Base-by-base conservation (phyloP, 2,329 filamentous ascomycete species). In the Hypoxylon sp. region DNA sequence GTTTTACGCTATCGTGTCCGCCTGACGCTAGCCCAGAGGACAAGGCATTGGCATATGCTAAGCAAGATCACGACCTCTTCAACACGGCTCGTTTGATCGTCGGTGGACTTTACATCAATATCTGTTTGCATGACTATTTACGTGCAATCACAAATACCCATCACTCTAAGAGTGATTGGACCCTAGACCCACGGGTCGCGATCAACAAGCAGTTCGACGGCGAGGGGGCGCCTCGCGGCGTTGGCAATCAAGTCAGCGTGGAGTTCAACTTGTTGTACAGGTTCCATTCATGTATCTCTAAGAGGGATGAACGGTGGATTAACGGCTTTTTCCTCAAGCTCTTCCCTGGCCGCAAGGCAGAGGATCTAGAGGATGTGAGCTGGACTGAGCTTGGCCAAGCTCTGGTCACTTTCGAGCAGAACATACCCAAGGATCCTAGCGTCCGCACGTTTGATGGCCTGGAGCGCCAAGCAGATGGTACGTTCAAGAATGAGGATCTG, bases 241-340 rank as follows among this genome's bases (percentile, higher is more conserved):
- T 88, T 2, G 89, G 90, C 11, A 92, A 92, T 73, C 88, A 91
- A 71, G 88, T 91, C 50, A 89, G 86, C 46, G 89, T 88, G 2
- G 89, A 92, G 76, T 92, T 92, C 79, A 91, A 91, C 66, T 80
- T 91, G 29, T 81, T 91, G 1, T 92, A 92, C 74, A 83, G 89
- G 26, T 92, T 88, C 83, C 89, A 92, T 77, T 87, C 85, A 1
- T 86, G 84, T 46, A 86, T 91, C 55, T 89, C 86, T 3, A 81
- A 85, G 69, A 83, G 84, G 22, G 90, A 91, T 68, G 88, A 90
- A 74, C 81, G 83, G 44, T 92, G 88, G 88, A 87, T 87, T 17
- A 83, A 90, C 50, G 80, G 85, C 13, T 81, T 85, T 70, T 87
- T 87, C 74, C 76, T 80, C 5, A 81, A 84, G 51, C 74, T 87